Percentiles rank a stretch among this genome's conserved stretches.
Conservation (phyloP, 768 basidiomycete genomes). For the Phallus indusiatus region DNA sequence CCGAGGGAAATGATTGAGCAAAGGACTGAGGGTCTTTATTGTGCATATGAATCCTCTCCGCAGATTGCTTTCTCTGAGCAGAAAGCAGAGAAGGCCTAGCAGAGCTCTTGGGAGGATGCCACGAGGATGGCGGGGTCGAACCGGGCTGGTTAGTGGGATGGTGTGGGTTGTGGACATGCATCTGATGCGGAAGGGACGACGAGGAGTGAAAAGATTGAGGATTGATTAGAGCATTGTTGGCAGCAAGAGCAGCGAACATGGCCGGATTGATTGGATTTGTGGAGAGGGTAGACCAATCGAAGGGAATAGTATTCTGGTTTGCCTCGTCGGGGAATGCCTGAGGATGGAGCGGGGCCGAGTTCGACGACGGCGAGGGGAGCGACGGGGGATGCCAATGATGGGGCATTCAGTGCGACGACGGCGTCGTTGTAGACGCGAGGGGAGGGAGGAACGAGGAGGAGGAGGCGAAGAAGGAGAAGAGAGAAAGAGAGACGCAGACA, state of each 20-base stretch:
- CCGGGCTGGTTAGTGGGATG: not conserved
- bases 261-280: constrained; percentile 52
- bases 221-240: constrained; percentile 43
- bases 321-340: not conserved
- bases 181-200: not conserved
- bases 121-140: not conserved
- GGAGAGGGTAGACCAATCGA: constrained; percentile 51
- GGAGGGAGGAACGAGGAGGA: not conserved
- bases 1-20: not conserved
- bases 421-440: constrained; percentile 1
- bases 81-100: not conserved
- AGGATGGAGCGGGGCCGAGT: not conserved
- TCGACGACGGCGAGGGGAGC: not conserved
- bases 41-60: not conserved
- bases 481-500: not conserved
- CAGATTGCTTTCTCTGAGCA: not conserved
- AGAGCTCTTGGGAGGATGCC: not conserved
- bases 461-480: too few relatives aligned
- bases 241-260: constrained; percentile 51
- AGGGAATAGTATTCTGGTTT: not conserved
- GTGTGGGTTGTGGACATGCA: not conserved
- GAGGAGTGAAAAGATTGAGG: not conserved
- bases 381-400: not conserved
- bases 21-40: not conserved
- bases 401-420: not conserved